These are phyloP conservation scores for Candida maris DNA, from an alignment of 805 yeast species.

Conservation along the genomic window DNA sequence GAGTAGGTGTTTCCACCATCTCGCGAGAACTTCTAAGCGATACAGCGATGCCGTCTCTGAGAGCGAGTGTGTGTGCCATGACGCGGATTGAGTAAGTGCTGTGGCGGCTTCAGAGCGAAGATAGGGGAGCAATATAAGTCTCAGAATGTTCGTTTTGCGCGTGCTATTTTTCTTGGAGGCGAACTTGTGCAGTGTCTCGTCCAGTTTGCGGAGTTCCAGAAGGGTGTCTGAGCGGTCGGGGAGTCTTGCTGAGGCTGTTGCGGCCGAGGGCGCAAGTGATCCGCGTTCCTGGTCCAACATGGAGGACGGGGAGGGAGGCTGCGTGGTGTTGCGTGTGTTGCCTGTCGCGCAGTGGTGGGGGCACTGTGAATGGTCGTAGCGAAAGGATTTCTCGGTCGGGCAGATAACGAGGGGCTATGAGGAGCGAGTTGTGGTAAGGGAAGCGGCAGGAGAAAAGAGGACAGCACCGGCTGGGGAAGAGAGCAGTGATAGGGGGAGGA, in stretches of 20 bases:
- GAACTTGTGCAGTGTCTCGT: conserved; percentile 43
- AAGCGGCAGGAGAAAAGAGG: too few relatives aligned
- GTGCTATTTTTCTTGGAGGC: conserved; percentile 36
- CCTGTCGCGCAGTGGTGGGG: too few relatives aligned
- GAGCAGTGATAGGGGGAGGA: too few relatives aligned
- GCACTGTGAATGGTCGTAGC: too few relatives aligned
- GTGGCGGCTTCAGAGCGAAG: conserved; percentile 26
- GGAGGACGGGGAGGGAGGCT: too few relatives aligned
- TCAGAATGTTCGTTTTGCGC: conserved; percentile 42
- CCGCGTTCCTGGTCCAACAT: conserved; percentile 8
- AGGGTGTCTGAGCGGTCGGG: conserved; percentile 10
- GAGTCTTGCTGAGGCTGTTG: conserved; percentile 5
- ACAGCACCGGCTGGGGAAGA: too few relatives aligned
- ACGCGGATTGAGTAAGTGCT: conserved; percentile 3
- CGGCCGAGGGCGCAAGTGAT: conserved; percentile 13
- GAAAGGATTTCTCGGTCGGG: too few relatives aligned
- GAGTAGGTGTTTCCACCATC: conserved; percentile 55
- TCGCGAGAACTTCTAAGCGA: conserved; percentile 25
- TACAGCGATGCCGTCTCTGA: conserved; percentile 10
- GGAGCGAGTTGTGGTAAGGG: too few relatives aligned
- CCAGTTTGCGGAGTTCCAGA: conserved; percentile 35
- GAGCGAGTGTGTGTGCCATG: conserved; percentile 6
- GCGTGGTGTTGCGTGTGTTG: too few relatives aligned
- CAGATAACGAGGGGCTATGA: too few relatives aligned
- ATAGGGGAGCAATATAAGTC: conserved; percentile 45